phyloP scores from a whole-genome alignment of 352 stramenopile species.

The Thalassiosira sp. region DNA sequence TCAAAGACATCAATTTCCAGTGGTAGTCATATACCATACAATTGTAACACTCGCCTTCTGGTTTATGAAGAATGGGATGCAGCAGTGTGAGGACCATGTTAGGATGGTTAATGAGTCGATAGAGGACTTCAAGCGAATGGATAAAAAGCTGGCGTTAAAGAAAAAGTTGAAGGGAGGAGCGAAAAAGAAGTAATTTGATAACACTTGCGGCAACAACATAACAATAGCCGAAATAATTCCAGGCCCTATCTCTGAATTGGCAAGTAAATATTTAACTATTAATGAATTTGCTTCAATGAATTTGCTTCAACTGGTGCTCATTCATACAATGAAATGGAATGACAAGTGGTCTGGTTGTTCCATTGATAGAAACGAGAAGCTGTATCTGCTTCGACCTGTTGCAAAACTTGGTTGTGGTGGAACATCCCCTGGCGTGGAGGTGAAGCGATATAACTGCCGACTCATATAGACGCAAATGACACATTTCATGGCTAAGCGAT shows the following conservation, averaged over 20 bases:
- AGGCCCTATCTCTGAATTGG: constrained; percentile 5
- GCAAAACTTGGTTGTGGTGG: constrained; percentile 73
- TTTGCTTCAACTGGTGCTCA: constrained; percentile 19
- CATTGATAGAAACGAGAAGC: constrained; percentile 64
- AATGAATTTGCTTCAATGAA: too few species aligned
- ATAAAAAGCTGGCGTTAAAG: constrained; percentile 31
- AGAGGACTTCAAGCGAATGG: constrained; percentile 29
- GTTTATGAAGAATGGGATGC: constrained; percentile 64
- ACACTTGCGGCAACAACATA: too few species aligned
- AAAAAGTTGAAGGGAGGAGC: constrained; percentile 13
- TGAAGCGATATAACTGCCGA: constrained; percentile 59
- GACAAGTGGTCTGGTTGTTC: constrained; percentile 68
- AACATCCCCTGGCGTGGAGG: constrained; percentile 74
- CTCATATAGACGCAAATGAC: constrained; percentile 68
- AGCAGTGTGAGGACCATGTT: constrained; percentile 44
- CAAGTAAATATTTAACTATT: constrained; percentile 11
- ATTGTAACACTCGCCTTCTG: constrained; percentile 56
- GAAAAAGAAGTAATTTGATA: neutral
- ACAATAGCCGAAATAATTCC: too few species aligned
- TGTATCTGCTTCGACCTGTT: constrained; percentile 73
- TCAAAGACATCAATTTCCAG: constrained; percentile 56
- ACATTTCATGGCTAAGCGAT: constrained; percentile 50
- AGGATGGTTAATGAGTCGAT: constrained; percentile 35
- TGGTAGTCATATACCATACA: constrained; percentile 69
- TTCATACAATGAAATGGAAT: constrained; percentile 63